Conservation (phyloP, 352 stramenopile genomes). For the Globisporangium nagaii region DNA sequence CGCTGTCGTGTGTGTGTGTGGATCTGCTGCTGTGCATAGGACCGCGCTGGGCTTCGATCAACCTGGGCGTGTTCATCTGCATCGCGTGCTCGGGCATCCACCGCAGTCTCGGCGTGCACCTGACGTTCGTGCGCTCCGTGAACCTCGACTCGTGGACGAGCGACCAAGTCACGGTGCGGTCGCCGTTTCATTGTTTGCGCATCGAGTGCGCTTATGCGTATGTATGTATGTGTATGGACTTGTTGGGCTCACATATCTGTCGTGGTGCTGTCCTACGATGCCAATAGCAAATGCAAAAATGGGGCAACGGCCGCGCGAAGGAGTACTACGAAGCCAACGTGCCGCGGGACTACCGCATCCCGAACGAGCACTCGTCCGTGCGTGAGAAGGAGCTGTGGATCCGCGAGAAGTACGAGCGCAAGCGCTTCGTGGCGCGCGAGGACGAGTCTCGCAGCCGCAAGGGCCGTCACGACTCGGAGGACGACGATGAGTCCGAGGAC, state of each 20-base stretch:
- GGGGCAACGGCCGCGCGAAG: constrained; percentile 88
- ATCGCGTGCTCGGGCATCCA: constrained; percentile 93
- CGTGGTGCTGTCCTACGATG: not conserved
- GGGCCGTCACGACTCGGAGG: constrained; percentile 29
- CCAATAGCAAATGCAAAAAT: constrained; percentile 88
- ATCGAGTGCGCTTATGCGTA: too few species aligned
- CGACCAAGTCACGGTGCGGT: constrained; percentile 75
- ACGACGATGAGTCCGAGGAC: constrained; percentile 26
- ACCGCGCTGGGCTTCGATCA: constrained; percentile 92
- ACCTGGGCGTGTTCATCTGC: constrained; percentile 94
- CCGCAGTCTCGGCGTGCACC: constrained; percentile 89
- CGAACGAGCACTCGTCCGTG: constrained; percentile 73
- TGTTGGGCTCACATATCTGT: not conserved
- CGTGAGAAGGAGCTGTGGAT: constrained; percentile 91
- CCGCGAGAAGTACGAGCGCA: constrained; percentile 87
- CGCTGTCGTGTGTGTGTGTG: constrained; percentile 11
- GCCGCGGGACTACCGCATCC: constrained; percentile 66
- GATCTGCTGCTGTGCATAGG: constrained; percentile 13
- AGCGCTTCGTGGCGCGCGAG: constrained; percentile 61
- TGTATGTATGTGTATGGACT: not conserved
- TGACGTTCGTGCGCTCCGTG: constrained; percentile 91
- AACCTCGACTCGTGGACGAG: constrained; percentile 93
- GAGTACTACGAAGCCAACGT: constrained; percentile 87
- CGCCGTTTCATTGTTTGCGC: not conserved
- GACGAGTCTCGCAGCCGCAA: constrained; percentile 33